phyloP scores from a whole-genome alignment of 2,329 filamentous ascomycete genomes.

The Arthrobotrys sinensis region DNA sequence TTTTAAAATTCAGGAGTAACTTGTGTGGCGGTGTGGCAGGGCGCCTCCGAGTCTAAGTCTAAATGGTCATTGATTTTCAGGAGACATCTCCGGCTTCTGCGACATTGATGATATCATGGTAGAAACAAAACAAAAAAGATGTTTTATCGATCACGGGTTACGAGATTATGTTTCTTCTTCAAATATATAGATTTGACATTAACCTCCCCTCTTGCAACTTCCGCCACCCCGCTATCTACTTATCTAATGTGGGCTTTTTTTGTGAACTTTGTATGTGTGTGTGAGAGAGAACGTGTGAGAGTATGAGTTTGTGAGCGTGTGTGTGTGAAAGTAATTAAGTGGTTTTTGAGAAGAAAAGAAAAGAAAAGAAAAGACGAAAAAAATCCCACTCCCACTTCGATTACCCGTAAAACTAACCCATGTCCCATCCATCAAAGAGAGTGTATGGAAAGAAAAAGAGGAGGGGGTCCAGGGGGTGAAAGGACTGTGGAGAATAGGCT shows the following conservation, averaged over 20 bases:
- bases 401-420: conserved; percentile 14
- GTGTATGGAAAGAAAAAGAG: conserved; percentile 18
- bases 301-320: conserved; percentile 9
- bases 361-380: conserved; percentile 19
- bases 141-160: not conserved
- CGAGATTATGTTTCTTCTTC: not conserved
- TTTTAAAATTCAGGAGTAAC: not conserved
- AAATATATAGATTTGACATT: conserved; percentile 10
- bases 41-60: too few species aligned
- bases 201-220: not conserved
- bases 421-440: conserved; percentile 33
- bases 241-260: conserved; percentile 6
- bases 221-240: not conserved
- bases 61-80: not conserved
- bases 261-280: not conserved
- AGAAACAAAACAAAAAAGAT: not conserved
- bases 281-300: not conserved
- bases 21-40: conserved; percentile 5
- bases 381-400: conserved; percentile 14
- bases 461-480: conserved; percentile 1
- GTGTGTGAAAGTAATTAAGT: conserved; percentile 13
- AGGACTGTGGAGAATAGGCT: conserved; percentile 43
- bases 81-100: not conserved
- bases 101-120: conserved; percentile 6
- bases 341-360: conserved; percentile 11